Base-by-base conservation (phyloP, 805 yeast species). In the Candida silvicultrix region DNA sequence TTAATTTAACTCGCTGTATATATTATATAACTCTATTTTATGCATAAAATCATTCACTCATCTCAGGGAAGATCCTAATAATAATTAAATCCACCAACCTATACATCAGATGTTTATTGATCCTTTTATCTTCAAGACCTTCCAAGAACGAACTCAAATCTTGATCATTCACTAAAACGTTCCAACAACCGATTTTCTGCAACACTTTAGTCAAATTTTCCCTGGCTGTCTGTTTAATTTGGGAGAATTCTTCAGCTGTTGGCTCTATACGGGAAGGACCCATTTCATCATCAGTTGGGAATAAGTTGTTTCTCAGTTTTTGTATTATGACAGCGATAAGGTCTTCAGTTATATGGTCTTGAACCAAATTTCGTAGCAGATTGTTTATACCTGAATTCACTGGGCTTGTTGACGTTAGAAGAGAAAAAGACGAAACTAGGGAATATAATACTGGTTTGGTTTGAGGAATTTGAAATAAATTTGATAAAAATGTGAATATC, bases 231-330 rank as follows among this genome's bases (percentile, higher is more conserved):
- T 40, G 14, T 42, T 65, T 63, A 21, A 66, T 55, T 2, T 50
- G 50, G 25, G 57, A 62, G 45, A 69, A 68, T 47, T 73, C 76
- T 20, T 59, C 66, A 1, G 57, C 63, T 11, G 60, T 57, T 1
- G 81, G 80, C n/a, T 65, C 60, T 3, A 62, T 54, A 20, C 74
- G 55, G 5, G 74, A 66, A 4, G 76, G 74, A 0, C 81, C 81
- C 73, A 77, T 69, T n/a, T 58, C 57, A 15, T 69, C 73, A 54
- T 77, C 78, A 22, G 59, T 60, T 2, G 81, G 80, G 48, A 76
- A 77, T n/a, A 76, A 50, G 28, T 62, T 56, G 28, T 60, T 57
- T 44, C 80, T 57, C 2, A 67, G 49, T 14, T 55, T 51, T n/a
- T 53, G 52, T 7, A 74, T 25, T 4, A 60, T 40, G 2, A 45